These are phyloP conservation scores for Emmonsiellopsis sp. DNA, from an alignment of 2,329 filamentous ascomycete species.

Conservation along the genomic window DNA sequence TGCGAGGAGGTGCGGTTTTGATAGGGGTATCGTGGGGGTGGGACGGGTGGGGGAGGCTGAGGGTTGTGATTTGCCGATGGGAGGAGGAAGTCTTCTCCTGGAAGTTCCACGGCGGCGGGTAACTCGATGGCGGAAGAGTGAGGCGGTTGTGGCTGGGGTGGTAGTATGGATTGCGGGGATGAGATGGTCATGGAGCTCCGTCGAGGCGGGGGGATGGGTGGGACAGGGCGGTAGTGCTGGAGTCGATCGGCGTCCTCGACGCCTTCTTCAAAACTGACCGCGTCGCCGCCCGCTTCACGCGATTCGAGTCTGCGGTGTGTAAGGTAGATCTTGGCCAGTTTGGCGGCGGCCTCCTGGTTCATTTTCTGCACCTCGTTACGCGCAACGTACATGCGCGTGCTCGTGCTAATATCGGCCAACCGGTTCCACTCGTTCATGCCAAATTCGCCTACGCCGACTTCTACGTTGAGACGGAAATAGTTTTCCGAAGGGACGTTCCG, in stretches of 20 bases:
- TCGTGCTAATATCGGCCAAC: conserved; percentile 88
- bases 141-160: neutral
- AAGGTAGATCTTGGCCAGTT: conserved; percentile 72
- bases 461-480: conserved; percentile 94
- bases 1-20: conserved; percentile 47
- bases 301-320: conserved; percentile 61
- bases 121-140: conserved; percentile 9
- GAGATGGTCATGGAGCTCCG: neutral
- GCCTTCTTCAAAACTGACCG: conserved; percentile 8
- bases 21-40: conserved; percentile 1
- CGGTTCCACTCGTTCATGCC: conserved; percentile 98
- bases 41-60: conserved; percentile 3
- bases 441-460: conserved; percentile 91
- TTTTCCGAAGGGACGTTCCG: conserved; percentile 77
- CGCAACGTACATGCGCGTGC: conserved; percentile 73
- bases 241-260: neutral
- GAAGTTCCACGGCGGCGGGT: conserved; percentile 49
- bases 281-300: conserved; percentile 29
- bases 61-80: conserved; percentile 12
- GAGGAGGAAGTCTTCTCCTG: conserved; percentile 34
- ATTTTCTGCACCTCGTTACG: conserved; percentile 65
- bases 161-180: neutral
- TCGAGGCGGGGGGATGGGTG: conserved; percentile 18
- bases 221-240: conserved; percentile 18
- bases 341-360: conserved; percentile 65